Base-by-base conservation (phyloP, 2,329 filamentous ascomycete species). In the Fusarium brevicatenulatum region DNA sequence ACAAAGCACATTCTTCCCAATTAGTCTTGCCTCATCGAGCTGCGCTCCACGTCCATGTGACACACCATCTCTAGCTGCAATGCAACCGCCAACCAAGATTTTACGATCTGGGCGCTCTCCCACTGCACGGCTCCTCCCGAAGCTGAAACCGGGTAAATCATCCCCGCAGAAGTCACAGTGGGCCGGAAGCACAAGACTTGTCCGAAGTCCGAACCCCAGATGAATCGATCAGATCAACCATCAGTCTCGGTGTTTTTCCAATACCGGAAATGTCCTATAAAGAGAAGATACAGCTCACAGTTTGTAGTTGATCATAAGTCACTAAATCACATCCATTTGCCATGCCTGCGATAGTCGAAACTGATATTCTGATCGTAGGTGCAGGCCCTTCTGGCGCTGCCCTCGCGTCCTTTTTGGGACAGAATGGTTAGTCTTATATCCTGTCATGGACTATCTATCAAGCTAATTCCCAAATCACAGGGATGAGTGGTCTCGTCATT, bases 161-260 rank as follows among this genome's bases (percentile, higher is more conserved):
- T 25, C 25, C 25, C 25, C 25, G 25, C 25, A 25, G 25, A n/a
- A 32, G 15, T 3, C 28, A 18, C 15, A 4, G 28, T 49, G 46
- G 46, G 46, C 25, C 28, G 19, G 28, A 49, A n/a, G 28, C 4
- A 30, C 10, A n/a, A 21, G 21, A 30, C 13, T 18, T 7, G 28
- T 32, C 46, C 28, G 46, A 49, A 49, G 46, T 32, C 46, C 46
- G 46, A 49, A n/a, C 7, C 13, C 28, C 4, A 18, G 6, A 32
- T 9, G 0, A n/a, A 18, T n/a, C 0, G 1, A 32, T 15, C 0
- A 30, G 9, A 16, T 18, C 5, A 9, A 12, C 0, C 1, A 18
- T 18, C 21, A 18, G 3, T 18, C 5, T n/a, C 46, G 46, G 46
- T 32, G 9, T 12, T 30, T 10, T 18, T 12, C 7, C 13, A n/a